Conservation (phyloP, 1,139 yeast genomes). For the Geotrichum cucujoidarum region DNA sequence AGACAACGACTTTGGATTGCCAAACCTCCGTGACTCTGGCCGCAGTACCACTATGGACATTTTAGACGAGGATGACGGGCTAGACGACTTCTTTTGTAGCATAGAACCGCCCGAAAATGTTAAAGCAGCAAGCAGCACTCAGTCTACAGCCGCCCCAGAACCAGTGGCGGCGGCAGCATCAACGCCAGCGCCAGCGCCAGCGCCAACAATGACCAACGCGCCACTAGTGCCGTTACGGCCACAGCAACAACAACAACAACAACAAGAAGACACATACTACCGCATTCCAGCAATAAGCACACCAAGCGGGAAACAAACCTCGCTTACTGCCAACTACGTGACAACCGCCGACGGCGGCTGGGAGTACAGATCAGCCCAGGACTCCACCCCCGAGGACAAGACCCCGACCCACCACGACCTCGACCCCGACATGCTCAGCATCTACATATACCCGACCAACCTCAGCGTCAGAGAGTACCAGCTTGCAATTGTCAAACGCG, state of each 20-base stretch:
- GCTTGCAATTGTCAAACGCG: conserved; percentile 65
- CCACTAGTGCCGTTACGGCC: no score
- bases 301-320: background rate
- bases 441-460: conserved; percentile 81
- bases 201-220: no score
- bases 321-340: background rate
- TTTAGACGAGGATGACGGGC: conserved; percentile 5
- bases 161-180: background rate
- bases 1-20: no score
- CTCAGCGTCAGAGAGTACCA: conserved; percentile 84
- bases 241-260: no score
- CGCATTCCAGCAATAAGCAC: background rate
- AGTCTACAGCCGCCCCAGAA: background rate
- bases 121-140: background rate
- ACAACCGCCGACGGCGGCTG: conserved; percentile 1
- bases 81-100: background rate
- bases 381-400: conserved; percentile 1
- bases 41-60: background rate
- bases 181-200: no score
- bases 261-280: no score
- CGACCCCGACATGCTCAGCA: conserved; percentile 41
- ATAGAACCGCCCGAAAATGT: background rate
- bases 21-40: background rate
- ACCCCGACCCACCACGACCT: conserved; percentile 40
- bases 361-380: conserved; percentile 7